Conservation (phyloP, 805 yeast species). For the Sugiyamaella chiloensis region DNA sequence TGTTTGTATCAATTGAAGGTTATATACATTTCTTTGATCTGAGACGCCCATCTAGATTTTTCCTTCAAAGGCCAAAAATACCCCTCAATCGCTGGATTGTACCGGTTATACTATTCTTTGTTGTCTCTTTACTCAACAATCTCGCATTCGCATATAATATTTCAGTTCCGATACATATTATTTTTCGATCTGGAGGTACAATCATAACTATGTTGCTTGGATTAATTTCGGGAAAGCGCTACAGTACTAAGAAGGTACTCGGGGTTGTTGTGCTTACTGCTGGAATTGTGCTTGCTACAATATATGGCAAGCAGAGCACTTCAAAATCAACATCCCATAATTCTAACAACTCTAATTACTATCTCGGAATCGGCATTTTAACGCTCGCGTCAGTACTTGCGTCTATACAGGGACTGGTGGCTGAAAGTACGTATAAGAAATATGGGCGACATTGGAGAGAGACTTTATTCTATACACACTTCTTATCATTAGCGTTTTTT, state of each 20-base stretch:
- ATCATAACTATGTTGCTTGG: slow-evolving; percentile 61
- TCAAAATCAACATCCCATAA: slow-evolving; percentile 9
- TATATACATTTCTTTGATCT: slow-evolving; percentile 37
- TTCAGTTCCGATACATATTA: slow-evolving; percentile 64
- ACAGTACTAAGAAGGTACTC: slow-evolving; percentile 43
- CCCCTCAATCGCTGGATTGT: slow-evolving; percentile 40
- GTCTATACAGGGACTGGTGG: slow-evolving; percentile 56
- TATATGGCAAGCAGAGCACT: slow-evolving; percentile 16
- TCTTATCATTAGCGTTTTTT: slow-evolving; percentile 54
- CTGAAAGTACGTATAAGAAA: slow-evolving; percentile 46
- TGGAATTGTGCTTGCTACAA: slow-evolving; percentile 51
- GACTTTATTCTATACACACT: slow-evolving; percentile 57
- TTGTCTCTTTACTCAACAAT: slow-evolving; percentile 54
- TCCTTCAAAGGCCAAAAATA: slow-evolving; percentile 31
- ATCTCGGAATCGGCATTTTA: slow-evolving; percentile 42
- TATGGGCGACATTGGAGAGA: slow-evolving; percentile 67
- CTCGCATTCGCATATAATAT: slow-evolving; percentile 54
- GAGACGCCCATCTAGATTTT: slow-evolving; percentile 27
- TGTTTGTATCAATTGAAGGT: slow-evolving; percentile 48
- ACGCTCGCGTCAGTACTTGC: slow-evolving; percentile 48
- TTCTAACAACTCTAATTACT: slow-evolving; percentile 19
- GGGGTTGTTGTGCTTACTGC: slow-evolving; percentile 51
- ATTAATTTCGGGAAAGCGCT: slow-evolving; percentile 44
- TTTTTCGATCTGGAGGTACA: slow-evolving; percentile 62
- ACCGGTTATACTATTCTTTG: slow-evolving; percentile 49